A percentile compares a stretch with the other conserved stretches of the same genome.
These are phyloP conservation scores for Lactarius hengduanensis DNA, from an alignment of 768 basidiomycete species.

Conservation along the genomic window DNA sequence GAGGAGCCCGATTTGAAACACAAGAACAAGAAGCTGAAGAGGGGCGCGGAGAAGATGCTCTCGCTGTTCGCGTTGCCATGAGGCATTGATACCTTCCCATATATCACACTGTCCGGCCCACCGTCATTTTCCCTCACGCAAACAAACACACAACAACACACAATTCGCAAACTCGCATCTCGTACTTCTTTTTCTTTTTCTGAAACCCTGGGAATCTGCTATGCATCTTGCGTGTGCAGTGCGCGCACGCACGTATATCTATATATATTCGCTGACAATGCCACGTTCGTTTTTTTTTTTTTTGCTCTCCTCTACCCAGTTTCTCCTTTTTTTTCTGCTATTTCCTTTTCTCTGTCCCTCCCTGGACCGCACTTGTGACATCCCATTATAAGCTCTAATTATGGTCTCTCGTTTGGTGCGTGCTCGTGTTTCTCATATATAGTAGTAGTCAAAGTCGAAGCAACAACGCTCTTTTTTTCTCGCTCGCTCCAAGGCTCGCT, in stretches of 20 bases:
- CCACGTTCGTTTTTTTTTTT: slow-evolving; percentile 18
- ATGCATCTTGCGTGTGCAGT: slow-evolving; percentile 18
- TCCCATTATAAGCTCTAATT: slow-evolving; percentile 28
- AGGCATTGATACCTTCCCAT: background rate
- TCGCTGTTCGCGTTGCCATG: slow-evolving; percentile 77
- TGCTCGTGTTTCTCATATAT: slow-evolving; percentile 16
- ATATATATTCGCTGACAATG: slow-evolving; percentile 24
- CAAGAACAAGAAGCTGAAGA: slow-evolving; percentile 80
- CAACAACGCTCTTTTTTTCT: slow-evolving; percentile 22
- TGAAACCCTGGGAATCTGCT: slow-evolving; percentile 14
- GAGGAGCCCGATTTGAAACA: slow-evolving; percentile 49
- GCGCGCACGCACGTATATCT: slow-evolving; percentile 25
- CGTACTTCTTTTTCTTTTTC: background rate
- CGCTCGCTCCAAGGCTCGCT: too few species aligned
- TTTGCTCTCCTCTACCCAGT: background rate
- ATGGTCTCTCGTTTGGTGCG: slow-evolving; percentile 17
- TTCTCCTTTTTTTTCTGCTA: too few species aligned
- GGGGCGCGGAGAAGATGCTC: slow-evolving; percentile 82
- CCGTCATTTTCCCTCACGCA: background rate
- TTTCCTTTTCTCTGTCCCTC: background rate
- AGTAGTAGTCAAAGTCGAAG: slow-evolving; percentile 9
- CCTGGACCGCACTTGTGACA: slow-evolving; percentile 23
- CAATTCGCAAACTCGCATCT: slow-evolving; percentile 6
- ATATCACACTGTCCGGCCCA: background rate
- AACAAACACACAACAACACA: background rate